phyloP scores from a whole-genome alignment of 305 asterid genomes.

The Fraxinus velutina region DNA sequence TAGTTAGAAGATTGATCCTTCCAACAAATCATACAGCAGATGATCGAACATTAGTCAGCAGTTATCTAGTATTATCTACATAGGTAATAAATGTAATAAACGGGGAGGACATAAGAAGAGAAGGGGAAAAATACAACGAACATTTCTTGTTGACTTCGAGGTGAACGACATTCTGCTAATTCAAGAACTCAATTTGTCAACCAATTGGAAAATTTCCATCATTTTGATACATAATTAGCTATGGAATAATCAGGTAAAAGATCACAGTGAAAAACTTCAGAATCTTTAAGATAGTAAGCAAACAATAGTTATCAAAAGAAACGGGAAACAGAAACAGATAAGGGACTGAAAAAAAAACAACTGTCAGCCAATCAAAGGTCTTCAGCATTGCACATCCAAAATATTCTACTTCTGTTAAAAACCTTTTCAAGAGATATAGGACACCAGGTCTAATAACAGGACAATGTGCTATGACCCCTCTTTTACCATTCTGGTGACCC shows the following conservation, averaged over 20 bases:
- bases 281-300: neutral
- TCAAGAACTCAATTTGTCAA: neutral
- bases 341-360: neutral
- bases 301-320: neutral
- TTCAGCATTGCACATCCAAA: neutral
- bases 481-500: neutral
- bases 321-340: neutral
- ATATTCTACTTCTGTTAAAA: neutral
- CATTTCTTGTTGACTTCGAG: neutral
- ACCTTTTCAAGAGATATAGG: neutral
- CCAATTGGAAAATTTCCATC: neutral
- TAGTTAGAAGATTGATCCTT: neutral
- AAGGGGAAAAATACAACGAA: neutral
- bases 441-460: neutral
- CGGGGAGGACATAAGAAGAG: neutral
- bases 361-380: neutral
- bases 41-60: neutral
- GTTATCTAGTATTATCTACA: neutral
- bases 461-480: neutral
- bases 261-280: neutral
- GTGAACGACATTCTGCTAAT: neutral
- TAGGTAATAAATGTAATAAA: neutral
- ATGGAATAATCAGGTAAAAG: neutral
- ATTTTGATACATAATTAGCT: neutral
- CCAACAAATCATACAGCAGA: neutral